Evolutionary conservation across 2,329 filamentous ascomycete genomes (phyloP), one percentile per base, ranked within the genome.

Genomic region (Colletotrichum tofieldiae): DNA sequence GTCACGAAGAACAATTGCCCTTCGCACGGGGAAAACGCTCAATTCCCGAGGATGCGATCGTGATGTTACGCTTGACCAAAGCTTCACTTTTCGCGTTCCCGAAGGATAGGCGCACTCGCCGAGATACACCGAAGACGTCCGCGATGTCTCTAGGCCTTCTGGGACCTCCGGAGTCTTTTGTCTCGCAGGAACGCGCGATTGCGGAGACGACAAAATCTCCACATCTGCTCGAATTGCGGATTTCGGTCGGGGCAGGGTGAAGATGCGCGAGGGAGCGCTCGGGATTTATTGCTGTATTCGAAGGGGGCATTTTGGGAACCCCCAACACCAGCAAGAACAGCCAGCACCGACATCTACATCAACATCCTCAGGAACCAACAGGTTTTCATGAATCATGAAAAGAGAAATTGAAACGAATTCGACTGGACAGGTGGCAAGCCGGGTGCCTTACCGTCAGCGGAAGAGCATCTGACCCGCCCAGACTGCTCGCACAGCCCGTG

Each of bases 201-300:
- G 70, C 59, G 65, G 67, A 66, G 67, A 47, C 62, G 26, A 37
- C 26, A n/a, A 37, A 43, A 39, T 66, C 45, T 37, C 60, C 60
- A 63, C 60, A 52, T 39, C 23, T 51, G 32, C 29, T 62, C 32
- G 45, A 35, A 32, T 52, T 59, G 54, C 45, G 45, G 51, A 47
- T 59, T 62, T 29, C 54, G 18, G 62, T n/a, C 29, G 41, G 41
- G 43, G 47, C n/a, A 41, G 16, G 62, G 68, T 47, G 41, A 71
- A 35, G 45, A 60, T 29, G 43, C 32, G 59, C 65, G 65, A 69
- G 37, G 39, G 37, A 52, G 20, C 29, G 18, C 14, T 69, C 70
- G 70, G 65, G 23, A 72, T 64, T 72, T 72, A 60, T 72, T 72
- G 59, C 70, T 69, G 58, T 5, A 59, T 72, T 70, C n/a, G 70